Conservation (phyloP, 148 eudicot genomes). For the Vaccinium macrocarpon region DNA sequence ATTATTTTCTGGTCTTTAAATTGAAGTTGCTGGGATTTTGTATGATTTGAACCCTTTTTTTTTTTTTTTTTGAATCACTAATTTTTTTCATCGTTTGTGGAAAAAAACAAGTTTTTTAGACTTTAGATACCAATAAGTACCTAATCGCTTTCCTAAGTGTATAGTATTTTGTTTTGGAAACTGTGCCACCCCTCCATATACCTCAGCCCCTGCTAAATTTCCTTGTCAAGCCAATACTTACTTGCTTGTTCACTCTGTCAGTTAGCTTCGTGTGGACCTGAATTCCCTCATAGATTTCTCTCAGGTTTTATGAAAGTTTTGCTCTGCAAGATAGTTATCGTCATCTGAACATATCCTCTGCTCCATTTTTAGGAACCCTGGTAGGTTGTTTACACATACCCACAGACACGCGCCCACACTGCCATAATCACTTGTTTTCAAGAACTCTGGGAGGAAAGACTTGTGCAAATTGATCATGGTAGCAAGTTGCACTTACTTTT, state of each 20-base stretch:
- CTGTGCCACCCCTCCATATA: too few species aligned
- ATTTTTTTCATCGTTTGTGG: too few species aligned
- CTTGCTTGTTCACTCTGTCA: background rate
- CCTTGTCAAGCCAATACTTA: background rate
- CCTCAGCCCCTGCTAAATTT: background rate
- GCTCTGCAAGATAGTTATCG: background rate
- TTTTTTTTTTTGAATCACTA: too few species aligned
- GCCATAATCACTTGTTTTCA: background rate
- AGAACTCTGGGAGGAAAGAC: background rate
- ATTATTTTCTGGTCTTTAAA: too few species aligned
- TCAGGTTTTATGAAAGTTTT: background rate
- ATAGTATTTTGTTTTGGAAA: too few species aligned
- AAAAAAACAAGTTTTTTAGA: too few species aligned
- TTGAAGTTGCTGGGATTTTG: too few species aligned
- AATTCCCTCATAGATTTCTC: background rate
- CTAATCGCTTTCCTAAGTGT: too few species aligned
- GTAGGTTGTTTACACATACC: background rate
- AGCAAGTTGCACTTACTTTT: background rate
- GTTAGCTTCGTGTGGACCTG: background rate
- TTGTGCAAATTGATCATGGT: background rate
- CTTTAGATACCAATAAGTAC: too few species aligned
- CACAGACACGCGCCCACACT: background rate
- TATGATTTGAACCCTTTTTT: too few species aligned
- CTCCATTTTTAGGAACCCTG: background rate
- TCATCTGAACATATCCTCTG: background rate